Base-by-base conservation (phyloP, 768 basidiomycete species). In the Leccinum subgranulosum region DNA sequence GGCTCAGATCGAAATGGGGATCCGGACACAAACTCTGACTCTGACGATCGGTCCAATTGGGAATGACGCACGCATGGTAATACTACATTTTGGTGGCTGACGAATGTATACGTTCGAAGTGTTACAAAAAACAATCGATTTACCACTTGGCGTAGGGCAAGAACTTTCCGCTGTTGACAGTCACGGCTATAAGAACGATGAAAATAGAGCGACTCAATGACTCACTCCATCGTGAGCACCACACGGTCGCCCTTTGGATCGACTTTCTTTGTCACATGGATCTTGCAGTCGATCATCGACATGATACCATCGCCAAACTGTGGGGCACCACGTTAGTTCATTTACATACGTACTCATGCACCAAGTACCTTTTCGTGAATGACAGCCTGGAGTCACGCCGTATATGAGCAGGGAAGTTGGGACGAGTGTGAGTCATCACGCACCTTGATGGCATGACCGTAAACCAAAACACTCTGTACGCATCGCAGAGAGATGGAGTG, bases 291-390 rank as follows among this genome's bases (percentile, higher is more conserved):
- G 56, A 92, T 90, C 87, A 92, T 89, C 19, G 87, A 88, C 88
- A 92, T 91, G 59, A 92, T 92, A 5, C 90, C 90, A 64, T 92
- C 90, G 6, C 90, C 90, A 60, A 91, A 92, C 87, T 89, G 51
- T 11, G 9, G 7, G 51, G 19, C 4, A 25, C 2, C 12, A 17
- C 21, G 49, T 58, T 19, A 61, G 57, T 33, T 43, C 46, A 53
- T 17, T 6, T 14, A 9, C 28, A 19, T 4, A 1, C 6, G 2
- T 11, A 21, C 17, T 23, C 27, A 9, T 41, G 28, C 23, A 43
- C 46, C 10, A 48, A 39, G 25, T 54, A 84, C 84, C 80, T 88
- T 88, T 73, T 92, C 90, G 64, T 91, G 87, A 48, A 92, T 85
- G 66, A 92, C 68, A 43, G 89, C 84, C 84, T 84, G 45, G 21